Percentiles rank a stretch among this genome's conserved stretches.
Evolutionary conservation across 1,284 basidiomycete genomes (phyloP).

Genomic region (Schizopora paradoxa): DNA sequence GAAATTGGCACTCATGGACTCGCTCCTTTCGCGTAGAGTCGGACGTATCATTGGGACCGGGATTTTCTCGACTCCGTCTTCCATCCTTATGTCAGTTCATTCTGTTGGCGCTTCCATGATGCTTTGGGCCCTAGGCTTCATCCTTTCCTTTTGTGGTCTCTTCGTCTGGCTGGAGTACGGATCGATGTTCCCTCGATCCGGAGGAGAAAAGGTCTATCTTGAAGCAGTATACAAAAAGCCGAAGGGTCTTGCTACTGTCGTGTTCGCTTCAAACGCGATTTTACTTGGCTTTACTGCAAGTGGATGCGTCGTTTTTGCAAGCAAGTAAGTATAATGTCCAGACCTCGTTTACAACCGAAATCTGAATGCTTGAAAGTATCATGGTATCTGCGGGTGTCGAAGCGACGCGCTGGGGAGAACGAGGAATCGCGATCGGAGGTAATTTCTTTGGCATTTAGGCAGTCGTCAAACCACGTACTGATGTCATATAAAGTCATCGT

Average conservation of each 20-base stretch:
- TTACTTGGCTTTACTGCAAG: conserved; percentile 49
- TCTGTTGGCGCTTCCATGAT: conserved; percentile 50
- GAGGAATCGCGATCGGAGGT: conserved; percentile 56
- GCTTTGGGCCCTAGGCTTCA: conserved; percentile 52
- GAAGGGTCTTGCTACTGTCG: conserved; percentile 40
- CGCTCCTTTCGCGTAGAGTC: conserved; percentile 29
- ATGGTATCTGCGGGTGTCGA: conserved; percentile 39
- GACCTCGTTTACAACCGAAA: neutral
- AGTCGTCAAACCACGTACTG: neutral
- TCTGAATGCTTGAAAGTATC: conserved; percentile 32
- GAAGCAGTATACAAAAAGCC: conserved; percentile 44
- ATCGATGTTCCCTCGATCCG: conserved; percentile 47
- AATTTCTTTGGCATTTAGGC: conserved; percentile 13
- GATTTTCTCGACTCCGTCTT: conserved; percentile 59
- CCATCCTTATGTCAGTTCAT: conserved; percentile 44
- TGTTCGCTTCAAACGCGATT: conserved; percentile 45
- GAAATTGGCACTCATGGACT: neutral
- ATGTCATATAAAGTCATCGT: conserved; percentile 31
- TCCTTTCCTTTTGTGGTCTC: conserved; percentile 46
- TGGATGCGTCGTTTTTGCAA: conserved; percentile 49
- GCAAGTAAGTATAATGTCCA: conserved; percentile 29
- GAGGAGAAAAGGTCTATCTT: conserved; percentile 54
- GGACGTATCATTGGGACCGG: conserved; percentile 56
- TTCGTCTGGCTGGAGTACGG: conserved; percentile 56
- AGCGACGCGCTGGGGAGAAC: conserved; percentile 42